A percentile compares a stretch with the other conserved stretches of the same genome.
phyloP scores from a whole-genome alignment of 805 yeast genomes.

The Cyberlindnera lachancei region DNA sequence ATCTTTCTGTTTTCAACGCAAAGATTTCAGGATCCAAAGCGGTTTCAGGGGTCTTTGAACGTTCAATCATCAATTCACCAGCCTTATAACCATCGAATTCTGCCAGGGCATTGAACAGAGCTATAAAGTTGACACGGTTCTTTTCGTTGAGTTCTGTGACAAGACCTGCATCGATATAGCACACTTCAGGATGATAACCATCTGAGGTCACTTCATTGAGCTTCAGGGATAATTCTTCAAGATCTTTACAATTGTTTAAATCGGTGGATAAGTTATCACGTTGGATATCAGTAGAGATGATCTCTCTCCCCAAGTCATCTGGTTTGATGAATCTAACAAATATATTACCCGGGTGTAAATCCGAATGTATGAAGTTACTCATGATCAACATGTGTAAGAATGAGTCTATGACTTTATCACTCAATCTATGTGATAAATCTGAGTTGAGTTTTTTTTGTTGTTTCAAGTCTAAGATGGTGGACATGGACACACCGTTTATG shows the following conservation, averaged over 20 bases:
- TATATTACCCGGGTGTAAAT: slow-evolving; percentile 94
- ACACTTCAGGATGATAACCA: slow-evolving; percentile 76
- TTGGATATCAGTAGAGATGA: slow-evolving; percentile 15
- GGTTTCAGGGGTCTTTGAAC: slow-evolving; percentile 92
- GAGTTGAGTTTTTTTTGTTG: slow-evolving; percentile 30
- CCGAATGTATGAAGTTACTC: slow-evolving; percentile 94
- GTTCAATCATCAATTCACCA: slow-evolving; percentile 91
- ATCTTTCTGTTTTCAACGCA: slow-evolving; percentile 77
- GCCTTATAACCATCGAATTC: slow-evolving; percentile 91
- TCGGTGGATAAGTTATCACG: slow-evolving; percentile 18
- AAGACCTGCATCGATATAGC: slow-evolving; percentile 89
- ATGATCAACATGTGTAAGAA: slow-evolving; percentile 87
- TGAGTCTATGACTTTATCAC: slow-evolving; percentile 83
- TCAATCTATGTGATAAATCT: slow-evolving; percentile 56
- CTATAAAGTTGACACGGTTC: slow-evolving; percentile 82
- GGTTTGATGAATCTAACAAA: slow-evolving; percentile 62
- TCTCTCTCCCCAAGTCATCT: slow-evolving; percentile 24
- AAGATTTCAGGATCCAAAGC: slow-evolving; percentile 80
- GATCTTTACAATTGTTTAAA: slow-evolving; percentile 15
- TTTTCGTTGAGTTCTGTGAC: slow-evolving; percentile 78
- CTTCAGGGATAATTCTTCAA: slow-evolving; percentile 37
- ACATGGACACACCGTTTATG: slow-evolving; percentile 78
- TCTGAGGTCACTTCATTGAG: slow-evolving; percentile 40
- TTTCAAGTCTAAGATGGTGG: slow-evolving; percentile 43
- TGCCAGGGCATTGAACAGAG: slow-evolving; percentile 79